phyloP scores from a whole-genome alignment of 768 basidiomycete species.

The Sporobolomyces pararoseus region DNA sequence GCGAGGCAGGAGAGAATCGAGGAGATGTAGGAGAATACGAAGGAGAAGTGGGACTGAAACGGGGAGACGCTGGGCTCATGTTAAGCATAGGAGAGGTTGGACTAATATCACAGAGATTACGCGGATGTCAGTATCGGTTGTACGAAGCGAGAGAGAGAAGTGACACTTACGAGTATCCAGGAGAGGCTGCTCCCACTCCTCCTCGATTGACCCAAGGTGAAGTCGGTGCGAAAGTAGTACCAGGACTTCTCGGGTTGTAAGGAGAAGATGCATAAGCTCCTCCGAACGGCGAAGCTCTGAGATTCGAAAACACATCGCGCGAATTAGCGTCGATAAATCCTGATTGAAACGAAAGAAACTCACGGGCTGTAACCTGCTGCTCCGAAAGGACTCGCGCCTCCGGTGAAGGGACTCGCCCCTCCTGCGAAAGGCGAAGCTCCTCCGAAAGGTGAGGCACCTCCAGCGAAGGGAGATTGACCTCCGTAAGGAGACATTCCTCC shows the following conservation, averaged over 20 bases:
- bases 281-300: constrained; percentile 11
- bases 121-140: no score
- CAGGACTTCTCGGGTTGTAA: constrained; percentile 89
- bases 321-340: not conserved
- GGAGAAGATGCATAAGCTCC: constrained; percentile 74
- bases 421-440: constrained; percentile 33
- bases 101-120: no score
- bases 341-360: not conserved
- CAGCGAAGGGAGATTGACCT: constrained; percentile 15
- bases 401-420: constrained; percentile 24
- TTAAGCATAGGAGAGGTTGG: constrained; percentile 23
- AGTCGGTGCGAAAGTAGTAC: constrained; percentile 53
- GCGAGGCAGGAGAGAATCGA: constrained; percentile 50
- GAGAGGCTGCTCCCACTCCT: constrained; percentile 43
- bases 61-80: constrained; percentile 39
- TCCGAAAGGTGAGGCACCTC: constrained; percentile 37
- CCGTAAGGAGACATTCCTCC: constrained; percentile 22
- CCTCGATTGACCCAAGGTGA: constrained; percentile 49
- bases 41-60: constrained; percentile 39
- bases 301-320: not conserved
- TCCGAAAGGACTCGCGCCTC: constrained; percentile 24
- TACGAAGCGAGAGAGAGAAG: no score
- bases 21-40: constrained; percentile 87
- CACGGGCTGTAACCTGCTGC: constrained; percentile 31
- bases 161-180: constrained; percentile 22